A percentile compares a stretch with the other conserved stretches of the same genome.
Conservation (phyloP, 1,284 basidiomycete species). For the Ustilago curta region DNA sequence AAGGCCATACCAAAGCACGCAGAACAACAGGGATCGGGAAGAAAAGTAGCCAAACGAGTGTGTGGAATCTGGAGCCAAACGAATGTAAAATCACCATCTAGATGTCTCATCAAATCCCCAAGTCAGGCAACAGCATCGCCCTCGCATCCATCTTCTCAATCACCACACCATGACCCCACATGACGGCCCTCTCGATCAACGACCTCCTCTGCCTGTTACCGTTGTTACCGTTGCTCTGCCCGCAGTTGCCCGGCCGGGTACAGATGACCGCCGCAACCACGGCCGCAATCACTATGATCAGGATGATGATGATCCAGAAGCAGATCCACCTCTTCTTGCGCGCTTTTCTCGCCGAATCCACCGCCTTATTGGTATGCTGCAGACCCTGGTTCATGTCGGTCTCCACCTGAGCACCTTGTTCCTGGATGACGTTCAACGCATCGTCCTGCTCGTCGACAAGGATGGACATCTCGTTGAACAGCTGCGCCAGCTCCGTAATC, state of each 20-base stretch:
- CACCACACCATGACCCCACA: constrained; percentile 16
- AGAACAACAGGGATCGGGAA: not conserved
- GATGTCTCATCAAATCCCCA: too few relatives aligned
- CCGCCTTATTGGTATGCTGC: constrained; percentile 76
- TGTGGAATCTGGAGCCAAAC: too few relatives aligned
- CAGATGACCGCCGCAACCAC: constrained; percentile 59
- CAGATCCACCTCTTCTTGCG: constrained; percentile 75
- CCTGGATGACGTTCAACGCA: constrained; percentile 65
- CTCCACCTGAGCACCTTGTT: constrained; percentile 61
- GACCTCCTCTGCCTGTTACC: constrained; percentile 14
- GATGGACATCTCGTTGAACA: constrained; percentile 79
- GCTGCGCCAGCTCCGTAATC: constrained; percentile 84
- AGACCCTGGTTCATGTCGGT: constrained; percentile 69
- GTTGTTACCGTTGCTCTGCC: constrained; percentile 15
- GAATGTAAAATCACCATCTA: too few relatives aligned
- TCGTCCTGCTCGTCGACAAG: constrained; percentile 68
- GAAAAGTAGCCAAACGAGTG: constrained; percentile 27
- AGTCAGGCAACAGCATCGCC: constrained; percentile 33
- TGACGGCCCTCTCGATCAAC: constrained; percentile 22
- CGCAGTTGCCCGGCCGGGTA: constrained; percentile 25
- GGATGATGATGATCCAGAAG: constrained; percentile 62
- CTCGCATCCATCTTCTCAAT: constrained; percentile 24
- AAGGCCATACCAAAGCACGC: not conserved
- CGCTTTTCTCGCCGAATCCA: constrained; percentile 80
- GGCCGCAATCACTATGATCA: constrained; percentile 59